These are phyloP conservation scores for Malus hybrid DNA, from an alignment of 331 rosid genomes.

Conservation along the genomic window DNA sequence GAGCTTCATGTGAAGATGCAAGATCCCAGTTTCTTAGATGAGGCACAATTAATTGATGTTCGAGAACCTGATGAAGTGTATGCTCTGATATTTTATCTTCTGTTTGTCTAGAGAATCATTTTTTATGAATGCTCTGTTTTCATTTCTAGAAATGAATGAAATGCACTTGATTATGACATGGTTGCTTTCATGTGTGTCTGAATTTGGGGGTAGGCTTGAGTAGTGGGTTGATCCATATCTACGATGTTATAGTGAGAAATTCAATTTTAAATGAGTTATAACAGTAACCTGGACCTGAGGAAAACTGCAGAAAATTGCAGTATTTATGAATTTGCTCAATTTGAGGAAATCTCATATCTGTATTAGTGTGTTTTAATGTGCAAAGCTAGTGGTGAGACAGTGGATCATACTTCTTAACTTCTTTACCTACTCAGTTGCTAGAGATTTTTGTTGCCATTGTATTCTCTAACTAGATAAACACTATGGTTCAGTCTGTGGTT, in stretches of 20 bases:
- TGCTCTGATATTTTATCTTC: conserved; percentile 14
- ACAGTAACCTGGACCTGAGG: background rate
- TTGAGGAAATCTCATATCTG: background rate
- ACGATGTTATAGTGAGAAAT: background rate
- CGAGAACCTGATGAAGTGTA: conserved; percentile 98
- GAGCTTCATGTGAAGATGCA: conserved; percentile 59
- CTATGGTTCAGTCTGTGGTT: background rate
- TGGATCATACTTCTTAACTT: background rate
- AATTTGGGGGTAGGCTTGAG: background rate
- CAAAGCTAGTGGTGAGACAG: background rate
- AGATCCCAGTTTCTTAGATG: conserved; percentile 65
- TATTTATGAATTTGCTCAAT: background rate
- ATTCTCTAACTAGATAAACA: background rate
- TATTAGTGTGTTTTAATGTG: background rate
- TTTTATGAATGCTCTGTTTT: background rate
- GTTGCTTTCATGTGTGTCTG: background rate
- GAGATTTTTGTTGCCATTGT: background rate
- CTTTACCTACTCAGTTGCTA: background rate
- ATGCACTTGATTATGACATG: background rate
- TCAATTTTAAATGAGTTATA: background rate
- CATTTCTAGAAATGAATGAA: background rate
- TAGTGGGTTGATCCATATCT: background rate
- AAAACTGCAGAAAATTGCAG: background rate
- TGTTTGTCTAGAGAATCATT: background rate
- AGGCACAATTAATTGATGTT: conserved; percentile 80